Evolutionary conservation across 805 yeast species (phyloP), one percentile per base, ranked within the genome.

Genomic region (Barnettozyma botsteinii): DNA sequence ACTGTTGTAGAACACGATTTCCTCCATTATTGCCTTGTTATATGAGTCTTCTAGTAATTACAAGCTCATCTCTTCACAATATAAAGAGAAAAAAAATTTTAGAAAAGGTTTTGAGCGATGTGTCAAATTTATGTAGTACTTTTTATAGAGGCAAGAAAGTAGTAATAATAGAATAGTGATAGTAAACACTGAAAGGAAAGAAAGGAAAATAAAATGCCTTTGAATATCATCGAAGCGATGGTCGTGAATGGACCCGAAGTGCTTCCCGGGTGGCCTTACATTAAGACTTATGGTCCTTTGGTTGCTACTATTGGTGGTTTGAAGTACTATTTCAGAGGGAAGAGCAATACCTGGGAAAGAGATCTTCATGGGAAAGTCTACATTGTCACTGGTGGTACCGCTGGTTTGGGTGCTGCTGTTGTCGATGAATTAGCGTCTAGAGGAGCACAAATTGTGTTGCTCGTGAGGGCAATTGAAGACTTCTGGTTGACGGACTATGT

Each of bases 321-420:
- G 31, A 91, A 91, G 58, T 76, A 75, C 57, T 86, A 84, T 64
- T 79, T 84, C 52, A 75, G 81, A 26, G 98, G 98, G 10, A 61
- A 85, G 2, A 50, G 73, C 17, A 93, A 91, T 62, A 84, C 88
- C 0, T 91, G 96, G 96, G 95, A 86, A 46, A 71, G 97, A 44
- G 89, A 88, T 48, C 62, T 91, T 57, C 96, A 93, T 56, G 97
- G 98, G 2, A 79, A 80, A 53, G 98, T 89, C 5, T 83, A 70
- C 52, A 66, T 85, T 17, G 70, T 85, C 7, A 83, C 93, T 0
- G 98, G 98, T n/a, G 98, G 95, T 2, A 91, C 98, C 0, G 73
- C 94, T 1, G 97, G 98, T 0, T 59, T 87, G 45, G 98, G 98
- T 1, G 82, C 91, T 0, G 73, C 76, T 4, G 72, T 85, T 4